These are phyloP conservation scores for Neostapfia colusana DNA, from an alignment of 176 grass and related monocot species.

Conservation along the genomic window DNA sequence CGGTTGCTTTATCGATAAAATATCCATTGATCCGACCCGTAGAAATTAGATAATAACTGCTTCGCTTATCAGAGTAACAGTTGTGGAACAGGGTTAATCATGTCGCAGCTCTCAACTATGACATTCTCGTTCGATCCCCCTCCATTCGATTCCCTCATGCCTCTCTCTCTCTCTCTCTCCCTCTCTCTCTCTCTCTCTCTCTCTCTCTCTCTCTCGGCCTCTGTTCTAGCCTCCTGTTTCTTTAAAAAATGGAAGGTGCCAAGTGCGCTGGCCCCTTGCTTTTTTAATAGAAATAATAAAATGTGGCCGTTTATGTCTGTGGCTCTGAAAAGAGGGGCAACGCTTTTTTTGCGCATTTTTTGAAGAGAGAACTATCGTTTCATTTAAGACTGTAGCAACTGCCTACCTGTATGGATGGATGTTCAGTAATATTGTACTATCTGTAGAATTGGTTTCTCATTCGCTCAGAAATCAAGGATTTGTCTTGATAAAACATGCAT, in stretches of 20 bases:
- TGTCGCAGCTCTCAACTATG: constrained; percentile 11
- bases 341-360: background rate
- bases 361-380: background rate
- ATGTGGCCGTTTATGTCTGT: background rate
- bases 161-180: too few species aligned
- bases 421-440: background rate
- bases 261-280: background rate
- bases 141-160: background rate
- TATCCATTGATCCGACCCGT: constrained; percentile 4
- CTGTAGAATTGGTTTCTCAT: background rate
- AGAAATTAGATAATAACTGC: constrained; percentile 45
- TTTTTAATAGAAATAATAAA: background rate
- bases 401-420: background rate
- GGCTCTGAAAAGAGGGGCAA: background rate
- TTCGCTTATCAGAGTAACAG: constrained; percentile 36
- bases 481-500: background rate
- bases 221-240: background rate
- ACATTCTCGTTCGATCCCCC: background rate
- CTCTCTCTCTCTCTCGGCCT: too few species aligned
- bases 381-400: background rate
- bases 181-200: too few species aligned
- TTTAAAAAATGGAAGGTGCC: too few species aligned
- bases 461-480: too few species aligned
- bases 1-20: background rate
- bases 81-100: constrained; percentile 29